A percentile compares a stretch with the other conserved stretches of the same genome.
Conservation (phyloP, 768 basidiomycete species). For the Hygrocybe punicea region DNA sequence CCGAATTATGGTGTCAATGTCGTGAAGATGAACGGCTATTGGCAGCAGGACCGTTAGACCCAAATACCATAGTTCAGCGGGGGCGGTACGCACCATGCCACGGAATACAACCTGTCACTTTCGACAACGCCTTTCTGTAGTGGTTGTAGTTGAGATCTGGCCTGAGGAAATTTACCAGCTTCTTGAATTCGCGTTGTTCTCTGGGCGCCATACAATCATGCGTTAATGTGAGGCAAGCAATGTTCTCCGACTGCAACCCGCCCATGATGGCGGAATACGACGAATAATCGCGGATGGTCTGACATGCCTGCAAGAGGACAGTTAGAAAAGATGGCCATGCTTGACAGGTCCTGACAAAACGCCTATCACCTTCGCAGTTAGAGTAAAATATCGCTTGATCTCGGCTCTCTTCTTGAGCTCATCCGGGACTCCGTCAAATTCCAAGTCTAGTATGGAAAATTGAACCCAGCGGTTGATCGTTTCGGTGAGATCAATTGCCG, state of each 20-base stretch:
- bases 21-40: not conserved
- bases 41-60: not conserved
- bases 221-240: not conserved
- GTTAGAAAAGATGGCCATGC: not conserved
- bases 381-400: not conserved
- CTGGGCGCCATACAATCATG: not conserved
- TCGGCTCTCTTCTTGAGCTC: not conserved
- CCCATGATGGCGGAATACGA: not conserved
- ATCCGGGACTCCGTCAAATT: not conserved
- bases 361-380: not conserved
- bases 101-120: not conserved
- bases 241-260: not conserved
- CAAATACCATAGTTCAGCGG: not conserved
- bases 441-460: not conserved
- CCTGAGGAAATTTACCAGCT: not conserved
- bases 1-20: not conserved
- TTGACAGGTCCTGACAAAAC: not conserved
- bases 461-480: not conserved
- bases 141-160: no score
- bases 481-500: not conserved
- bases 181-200: not conserved
- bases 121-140: no score
- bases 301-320: not conserved
- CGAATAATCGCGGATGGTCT: not conserved
- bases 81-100: not conserved